Conservation (phyloP, 768 basidiomycete species). For the Polyporus arcularius region DNA sequence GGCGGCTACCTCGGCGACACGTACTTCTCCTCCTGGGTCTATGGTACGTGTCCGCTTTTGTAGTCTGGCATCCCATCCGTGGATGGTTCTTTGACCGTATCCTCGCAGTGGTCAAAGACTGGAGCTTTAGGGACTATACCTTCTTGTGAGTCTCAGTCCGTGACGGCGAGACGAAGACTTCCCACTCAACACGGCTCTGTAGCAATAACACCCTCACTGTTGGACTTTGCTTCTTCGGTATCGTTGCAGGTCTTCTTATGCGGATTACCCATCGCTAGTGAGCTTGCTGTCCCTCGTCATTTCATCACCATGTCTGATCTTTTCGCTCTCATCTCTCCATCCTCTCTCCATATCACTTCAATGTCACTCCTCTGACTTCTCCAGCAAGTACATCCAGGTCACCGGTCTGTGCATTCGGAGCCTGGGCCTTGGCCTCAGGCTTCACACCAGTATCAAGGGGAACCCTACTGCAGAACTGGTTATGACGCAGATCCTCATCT, state of each 20-base stretch:
- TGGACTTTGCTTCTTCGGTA: conserved; percentile 42
- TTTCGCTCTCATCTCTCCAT: too few relatives aligned
- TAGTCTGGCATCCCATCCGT: neutral
- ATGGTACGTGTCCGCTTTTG: conserved; percentile 9
- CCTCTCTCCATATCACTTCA: too few relatives aligned
- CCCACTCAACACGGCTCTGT: too few relatives aligned
- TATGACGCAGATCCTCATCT: conserved; percentile 42
- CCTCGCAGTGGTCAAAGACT: conserved; percentile 30
- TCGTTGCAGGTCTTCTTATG: conserved; percentile 44
- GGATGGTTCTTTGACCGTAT: neutral
- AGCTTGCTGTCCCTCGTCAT: too few relatives aligned
- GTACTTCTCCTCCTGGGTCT: conserved; percentile 30
- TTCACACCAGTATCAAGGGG: conserved; percentile 14
- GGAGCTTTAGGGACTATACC: conserved; percentile 29
- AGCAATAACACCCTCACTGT: conserved; percentile 34
- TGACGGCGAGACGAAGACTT: too few relatives aligned
- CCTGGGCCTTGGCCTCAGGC: conserved; percentile 23
- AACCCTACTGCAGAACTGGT: conserved; percentile 35
- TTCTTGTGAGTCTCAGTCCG: too few relatives aligned
- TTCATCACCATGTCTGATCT: too few relatives aligned
- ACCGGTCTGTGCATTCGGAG: conserved; percentile 26
- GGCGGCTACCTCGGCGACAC: conserved; percentile 3
- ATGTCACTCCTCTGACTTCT: too few relatives aligned
- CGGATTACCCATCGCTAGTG: conserved; percentile 37
- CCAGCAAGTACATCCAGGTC: conserved; percentile 40